phyloP scores from a whole-genome alignment of 2,329 filamentous ascomycete genomes.

The Alternaria alternata region DNA sequence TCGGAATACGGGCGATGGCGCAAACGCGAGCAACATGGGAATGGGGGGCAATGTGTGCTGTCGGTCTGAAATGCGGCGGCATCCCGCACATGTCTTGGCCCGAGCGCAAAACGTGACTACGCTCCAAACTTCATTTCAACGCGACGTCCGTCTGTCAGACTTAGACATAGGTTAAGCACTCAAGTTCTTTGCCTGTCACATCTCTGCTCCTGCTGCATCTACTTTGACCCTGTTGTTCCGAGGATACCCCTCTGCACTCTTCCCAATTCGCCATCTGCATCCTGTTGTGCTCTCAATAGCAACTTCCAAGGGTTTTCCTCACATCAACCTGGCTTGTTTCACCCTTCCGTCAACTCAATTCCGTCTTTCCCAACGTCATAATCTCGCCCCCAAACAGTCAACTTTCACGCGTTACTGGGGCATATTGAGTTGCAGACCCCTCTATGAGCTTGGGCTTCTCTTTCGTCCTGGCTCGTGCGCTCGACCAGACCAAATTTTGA shows the following conservation, averaged over 20 bases:
- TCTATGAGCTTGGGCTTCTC: slow-evolving; percentile 23
- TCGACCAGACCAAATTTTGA: slow-evolving; percentile 37
- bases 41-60: slow-evolving; percentile 24
- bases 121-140: slow-evolving; percentile 19
- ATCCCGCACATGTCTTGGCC: slow-evolving; percentile 24
- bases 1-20: slow-evolving; percentile 27
- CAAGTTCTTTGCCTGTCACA: not conserved
- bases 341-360: slow-evolving; percentile 19
- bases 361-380: slow-evolving; percentile 11
- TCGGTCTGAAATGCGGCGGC: slow-evolving; percentile 19
- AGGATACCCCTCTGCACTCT: not conserved
- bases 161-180: slow-evolving; percentile 1
- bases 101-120: slow-evolving; percentile 32
- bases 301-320: slow-evolving; percentile 25
- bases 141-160: slow-evolving; percentile 14
- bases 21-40: slow-evolving; percentile 24
- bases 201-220: not conserved
- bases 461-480: slow-evolving; percentile 39
- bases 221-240: not conserved
- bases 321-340: slow-evolving; percentile 28
- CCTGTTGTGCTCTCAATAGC: slow-evolving; percentile 25
- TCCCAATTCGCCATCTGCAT: slow-evolving; percentile 18
- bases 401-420: slow-evolving; percentile 2
- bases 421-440: slow-evolving; percentile 7
- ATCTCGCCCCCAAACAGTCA: not conserved